These are phyloP conservation scores for Collybiopsis confluens DNA, from an alignment of 768 basidiomycete genomes.

Conservation along the genomic window DNA sequence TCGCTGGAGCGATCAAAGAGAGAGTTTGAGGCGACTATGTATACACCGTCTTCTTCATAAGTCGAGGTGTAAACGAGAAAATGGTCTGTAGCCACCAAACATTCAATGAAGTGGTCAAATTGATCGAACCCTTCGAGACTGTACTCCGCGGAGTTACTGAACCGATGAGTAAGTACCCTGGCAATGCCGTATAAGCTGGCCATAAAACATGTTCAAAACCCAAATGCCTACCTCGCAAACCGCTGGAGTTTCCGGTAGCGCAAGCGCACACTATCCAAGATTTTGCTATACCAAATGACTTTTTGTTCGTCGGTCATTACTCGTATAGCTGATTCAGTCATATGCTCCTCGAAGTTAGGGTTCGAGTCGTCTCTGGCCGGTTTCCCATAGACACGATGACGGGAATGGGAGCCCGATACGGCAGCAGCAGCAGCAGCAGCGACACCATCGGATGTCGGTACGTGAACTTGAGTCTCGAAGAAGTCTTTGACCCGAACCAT, in stretches of 20 bases:
- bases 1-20: conserved; percentile 73
- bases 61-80: conserved; percentile 88
- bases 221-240: conserved; percentile 69
- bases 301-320: conserved; percentile 81
- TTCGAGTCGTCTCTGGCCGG: conserved; percentile 11
- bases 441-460: conserved; percentile 32
- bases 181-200: conserved; percentile 1
- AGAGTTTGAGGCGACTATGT: conserved; percentile 78
- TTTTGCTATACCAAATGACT: conserved; percentile 86
- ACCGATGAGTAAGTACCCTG: conserved; percentile 76
- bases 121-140: conserved; percentile 74
- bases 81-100: conserved; percentile 81
- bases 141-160: conserved; percentile 93
- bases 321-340: conserved; percentile 33
- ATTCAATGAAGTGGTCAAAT: conserved; percentile 74
- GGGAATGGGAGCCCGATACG: conserved; percentile 27
- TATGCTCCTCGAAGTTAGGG: conserved; percentile 29
- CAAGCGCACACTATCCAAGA: conserved; percentile 87
- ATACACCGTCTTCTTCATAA: conserved; percentile 88
- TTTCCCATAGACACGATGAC: conserved; percentile 15
- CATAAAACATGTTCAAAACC: conserved; percentile 6
- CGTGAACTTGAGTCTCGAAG: conserved; percentile 90
- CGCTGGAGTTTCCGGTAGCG: conserved; percentile 93
- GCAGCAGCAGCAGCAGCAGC: background rate
- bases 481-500: conserved; percentile 91